These are phyloP conservation scores for Westerdykella sp. DNA, from an alignment of 2,329 filamentous ascomycete species.

Conservation along the genomic window DNA sequence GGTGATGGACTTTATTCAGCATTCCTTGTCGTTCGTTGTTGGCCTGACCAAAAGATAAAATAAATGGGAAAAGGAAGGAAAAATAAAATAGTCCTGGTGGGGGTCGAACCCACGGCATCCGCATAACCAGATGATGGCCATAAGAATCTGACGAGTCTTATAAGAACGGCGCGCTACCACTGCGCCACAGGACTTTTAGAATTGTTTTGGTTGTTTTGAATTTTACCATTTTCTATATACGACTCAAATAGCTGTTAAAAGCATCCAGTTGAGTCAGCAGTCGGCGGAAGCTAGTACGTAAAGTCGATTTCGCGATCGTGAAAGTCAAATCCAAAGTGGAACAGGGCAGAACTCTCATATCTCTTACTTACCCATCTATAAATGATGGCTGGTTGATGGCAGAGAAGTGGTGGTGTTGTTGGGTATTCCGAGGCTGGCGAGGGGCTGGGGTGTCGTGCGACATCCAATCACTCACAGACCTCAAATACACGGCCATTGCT, in stretches of 20 bases:
- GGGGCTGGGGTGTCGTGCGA: too few species aligned
- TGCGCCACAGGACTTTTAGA: constrained; percentile 39
- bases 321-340: too few species aligned
- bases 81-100: constrained; percentile 24
- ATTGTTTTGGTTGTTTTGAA: constrained; percentile 6
- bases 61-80: constrained; percentile 8
- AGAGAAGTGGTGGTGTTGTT: neutral
- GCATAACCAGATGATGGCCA: constrained; percentile 37
- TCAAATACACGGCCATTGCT: too few species aligned
- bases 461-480: too few species aligned
- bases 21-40: too few species aligned
- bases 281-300: too few species aligned
- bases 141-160: constrained; percentile 36
- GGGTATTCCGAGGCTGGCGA: neutral
- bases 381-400: neutral
- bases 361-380: too few species aligned
- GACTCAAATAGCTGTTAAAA: neutral
- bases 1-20: too few species aligned
- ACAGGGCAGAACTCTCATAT: too few species aligned
- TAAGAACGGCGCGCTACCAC: constrained; percentile 48
- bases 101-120: constrained; percentile 42
- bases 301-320: too few species aligned
- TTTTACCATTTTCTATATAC: constrained; percentile 3
- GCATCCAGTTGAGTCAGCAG: too few species aligned
- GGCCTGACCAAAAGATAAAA: neutral